A percentile compares a stretch with the other conserved stretches of the same genome.
Conservation (phyloP, 371 early-diverging fungal species). For the Mortierella sp. region DNA sequence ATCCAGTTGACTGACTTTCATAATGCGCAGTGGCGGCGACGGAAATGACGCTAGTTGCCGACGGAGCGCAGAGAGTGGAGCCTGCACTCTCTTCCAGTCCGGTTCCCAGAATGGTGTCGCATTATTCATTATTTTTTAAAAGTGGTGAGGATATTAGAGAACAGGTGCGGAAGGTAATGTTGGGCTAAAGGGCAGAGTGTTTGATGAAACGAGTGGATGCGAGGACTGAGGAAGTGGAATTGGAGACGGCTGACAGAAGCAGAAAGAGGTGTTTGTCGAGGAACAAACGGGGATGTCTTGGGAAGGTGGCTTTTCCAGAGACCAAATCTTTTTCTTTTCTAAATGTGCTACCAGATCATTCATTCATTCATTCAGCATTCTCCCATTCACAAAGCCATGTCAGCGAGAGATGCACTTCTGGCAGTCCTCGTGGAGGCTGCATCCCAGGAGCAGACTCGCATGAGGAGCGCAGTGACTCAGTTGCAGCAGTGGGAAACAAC, state of each 20-base stretch:
- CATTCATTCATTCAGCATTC: not conserved
- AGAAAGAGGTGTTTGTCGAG: too few species aligned
- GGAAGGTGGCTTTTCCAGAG: not conserved
- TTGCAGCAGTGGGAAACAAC: constrained; percentile 82
- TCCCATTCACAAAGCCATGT: constrained; percentile 52
- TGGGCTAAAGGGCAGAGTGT: not conserved
- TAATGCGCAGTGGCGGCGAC: constrained; percentile 71
- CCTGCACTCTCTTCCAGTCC: constrained; percentile 68
- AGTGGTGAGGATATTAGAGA: not conserved
- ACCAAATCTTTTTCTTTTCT: not conserved
- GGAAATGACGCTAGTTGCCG: constrained; percentile 65
- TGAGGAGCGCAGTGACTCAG: constrained; percentile 77
- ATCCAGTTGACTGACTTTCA: constrained; percentile 90
- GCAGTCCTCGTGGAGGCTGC: constrained; percentile 71
- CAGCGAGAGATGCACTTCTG: constrained; percentile 67
- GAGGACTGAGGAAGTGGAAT: not conserved
- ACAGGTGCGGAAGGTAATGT: not conserved
- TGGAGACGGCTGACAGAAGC: not conserved
- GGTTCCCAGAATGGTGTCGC: constrained; percentile 64
- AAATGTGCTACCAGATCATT: not conserved
- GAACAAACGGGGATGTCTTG: not conserved
- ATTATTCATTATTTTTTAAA: constrained; percentile 56
- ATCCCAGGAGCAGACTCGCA: constrained; percentile 72
- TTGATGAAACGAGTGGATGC: not conserved
- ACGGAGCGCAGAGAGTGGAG: constrained; percentile 63